These are phyloP conservation scores for Fomitopsis schrenkii DNA, from an alignment of 1,284 basidiomycete species.

Conservation along the genomic window DNA sequence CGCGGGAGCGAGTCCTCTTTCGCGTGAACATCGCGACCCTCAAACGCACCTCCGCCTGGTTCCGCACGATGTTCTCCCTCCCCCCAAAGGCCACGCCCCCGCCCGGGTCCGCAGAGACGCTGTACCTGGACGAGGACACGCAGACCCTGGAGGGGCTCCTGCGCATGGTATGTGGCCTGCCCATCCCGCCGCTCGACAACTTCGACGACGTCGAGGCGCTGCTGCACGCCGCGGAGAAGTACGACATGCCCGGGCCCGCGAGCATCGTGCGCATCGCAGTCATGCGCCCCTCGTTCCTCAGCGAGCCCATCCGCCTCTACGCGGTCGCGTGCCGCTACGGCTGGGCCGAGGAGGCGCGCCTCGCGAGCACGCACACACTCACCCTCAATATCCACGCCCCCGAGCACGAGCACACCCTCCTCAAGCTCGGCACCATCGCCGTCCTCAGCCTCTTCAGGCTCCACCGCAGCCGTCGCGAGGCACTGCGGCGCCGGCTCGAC, in stretches of 20 bases:
- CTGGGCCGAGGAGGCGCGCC: constrained; percentile 49
- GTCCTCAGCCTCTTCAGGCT: constrained; percentile 49
- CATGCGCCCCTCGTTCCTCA: constrained; percentile 43
- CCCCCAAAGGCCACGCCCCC: constrained; percentile 33
- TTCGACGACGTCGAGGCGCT: constrained; percentile 52
- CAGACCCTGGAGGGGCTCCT: constrained; percentile 50
- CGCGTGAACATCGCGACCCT: constrained; percentile 54
- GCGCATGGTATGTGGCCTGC: constrained; percentile 54
- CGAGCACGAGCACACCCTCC: constrained; percentile 38
- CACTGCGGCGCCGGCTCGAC: constrained; percentile 43
- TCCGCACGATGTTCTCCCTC: constrained; percentile 53
- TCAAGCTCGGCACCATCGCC: constrained; percentile 45
- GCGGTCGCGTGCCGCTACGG: constrained; percentile 51
- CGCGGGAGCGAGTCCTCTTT: constrained; percentile 45
- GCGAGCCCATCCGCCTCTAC: constrained; percentile 53
- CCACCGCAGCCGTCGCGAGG: constrained; percentile 46
- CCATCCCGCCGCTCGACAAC: constrained; percentile 43
- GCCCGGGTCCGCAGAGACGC: constrained; percentile 28
- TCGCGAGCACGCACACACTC: constrained; percentile 40
- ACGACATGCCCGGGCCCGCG: constrained; percentile 60
- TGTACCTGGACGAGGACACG: constrained; percentile 54
- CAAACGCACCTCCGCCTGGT: constrained; percentile 62
- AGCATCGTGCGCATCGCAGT: constrained; percentile 52
- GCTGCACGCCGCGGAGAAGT: constrained; percentile 60
- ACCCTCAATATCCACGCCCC: constrained; percentile 44